Base-by-base conservation (phyloP, 2,329 filamentous ascomycete species). In the Fusarium coicis region DNA sequence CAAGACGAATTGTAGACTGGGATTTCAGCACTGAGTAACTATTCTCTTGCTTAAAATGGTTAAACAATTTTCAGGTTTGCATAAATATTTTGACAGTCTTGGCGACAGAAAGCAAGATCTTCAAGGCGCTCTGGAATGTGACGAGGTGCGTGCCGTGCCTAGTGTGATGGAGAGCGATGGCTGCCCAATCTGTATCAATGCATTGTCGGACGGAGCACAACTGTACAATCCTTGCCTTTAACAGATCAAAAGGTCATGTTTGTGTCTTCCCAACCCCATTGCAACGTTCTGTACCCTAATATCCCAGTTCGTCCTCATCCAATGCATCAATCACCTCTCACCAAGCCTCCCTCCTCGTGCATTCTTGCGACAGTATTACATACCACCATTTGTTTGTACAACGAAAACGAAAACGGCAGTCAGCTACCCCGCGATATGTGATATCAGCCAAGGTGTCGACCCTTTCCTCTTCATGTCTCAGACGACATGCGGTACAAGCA, bases 231-330 rank as follows among this genome's bases (percentile, higher is more conserved):
- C 26, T 26, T 26, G 26, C 26, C 26, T 26, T 26, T 26, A 26
- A 26, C 26, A 26, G 26, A 26, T 26, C 26, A 11, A 30, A 30
- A 11, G 30, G 30, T 11, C 30, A 11, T 14, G 1, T 11, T 11
- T 10, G 7, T 11, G 4, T 15, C 2, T 12, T 3, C 1, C 18
- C 4, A 10, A 1, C 18, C 7, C 11, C 3, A 9, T 14, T 5
- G 5, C 18, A 53, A 21, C 18, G 3, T 19, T 7, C 11, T 36
- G 50, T 10, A 4, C 8, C 3, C 12, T 12, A 0, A 0, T 16
- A 4, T 30, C 7, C 10, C 30, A 23, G 9, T 6, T 16, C 14
- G 15, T 16, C 7, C 34, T 16, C 14, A 34, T 34, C 34, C n/a
- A 15, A 23, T 4, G 2, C n/a, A 4, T 21, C 30, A 7, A 10